phyloP scores from a whole-genome alignment of 768 basidiomycete species.

The Lactifluus subvellereus region DNA sequence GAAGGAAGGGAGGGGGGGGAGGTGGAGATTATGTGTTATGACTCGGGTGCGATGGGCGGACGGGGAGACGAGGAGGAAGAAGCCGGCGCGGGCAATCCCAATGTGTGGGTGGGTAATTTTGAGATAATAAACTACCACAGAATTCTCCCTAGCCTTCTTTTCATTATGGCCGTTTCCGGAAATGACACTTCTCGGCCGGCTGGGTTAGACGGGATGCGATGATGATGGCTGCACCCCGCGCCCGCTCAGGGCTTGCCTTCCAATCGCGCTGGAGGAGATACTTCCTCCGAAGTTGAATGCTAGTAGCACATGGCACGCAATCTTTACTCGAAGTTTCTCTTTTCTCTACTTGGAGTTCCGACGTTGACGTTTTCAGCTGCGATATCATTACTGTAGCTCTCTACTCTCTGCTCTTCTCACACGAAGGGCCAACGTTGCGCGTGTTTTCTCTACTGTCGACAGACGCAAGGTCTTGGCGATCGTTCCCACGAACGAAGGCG shows the following conservation, averaged over 20 bases:
- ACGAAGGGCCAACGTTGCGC: neutral
- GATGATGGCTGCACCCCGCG: neutral
- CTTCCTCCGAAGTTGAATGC: neutral
- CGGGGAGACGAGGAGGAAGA: neutral
- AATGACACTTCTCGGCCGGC: conserved; percentile 5
- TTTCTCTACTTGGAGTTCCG: neutral
- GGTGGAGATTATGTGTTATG: neutral
- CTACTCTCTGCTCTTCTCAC: conserved; percentile 3
- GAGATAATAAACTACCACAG: conserved; percentile 7
- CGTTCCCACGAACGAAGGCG: conserved; percentile 14
- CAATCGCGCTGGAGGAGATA: neutral
- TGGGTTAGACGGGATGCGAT: neutral
- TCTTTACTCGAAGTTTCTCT: neutral
- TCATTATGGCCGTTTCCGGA: conserved; percentile 18
- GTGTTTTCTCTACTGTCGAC: conserved; percentile 5
- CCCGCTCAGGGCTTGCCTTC: neutral
- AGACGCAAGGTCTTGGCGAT: conserved; percentile 10
- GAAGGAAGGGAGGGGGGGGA: neutral
- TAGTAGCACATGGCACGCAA: neutral
- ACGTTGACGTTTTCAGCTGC: neutral
- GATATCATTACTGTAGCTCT: neutral
- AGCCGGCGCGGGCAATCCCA: neutral
- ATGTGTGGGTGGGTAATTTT: neutral
- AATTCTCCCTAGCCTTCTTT: conserved; percentile 7
- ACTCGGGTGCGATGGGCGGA: neutral